Percentiles rank a stretch among this genome's conserved stretches.
Evolutionary conservation across 2,329 filamentous ascomycete genomes (phyloP).

Genomic region (Boeremia lycopersici): DNA sequence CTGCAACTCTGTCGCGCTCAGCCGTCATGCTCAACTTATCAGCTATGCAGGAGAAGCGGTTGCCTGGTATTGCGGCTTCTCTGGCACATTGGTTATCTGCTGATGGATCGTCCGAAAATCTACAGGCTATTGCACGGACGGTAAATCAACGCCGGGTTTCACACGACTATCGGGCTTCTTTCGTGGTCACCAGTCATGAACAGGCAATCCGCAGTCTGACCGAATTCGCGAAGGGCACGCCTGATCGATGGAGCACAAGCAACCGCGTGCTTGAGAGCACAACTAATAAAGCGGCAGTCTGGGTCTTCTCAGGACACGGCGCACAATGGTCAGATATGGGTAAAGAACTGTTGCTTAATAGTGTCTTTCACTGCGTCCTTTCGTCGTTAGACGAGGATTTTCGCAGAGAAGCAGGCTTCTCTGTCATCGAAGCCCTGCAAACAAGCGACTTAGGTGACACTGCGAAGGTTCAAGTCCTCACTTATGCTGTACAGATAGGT

Average conservation of each 20-base stretch:
- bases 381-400: conserved; percentile 31
- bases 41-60: conserved; percentile 42
- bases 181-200: conserved; percentile 28
- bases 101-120: conserved; percentile 19
- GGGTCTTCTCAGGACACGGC: conserved; percentile 54
- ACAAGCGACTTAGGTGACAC: conserved; percentile 29
- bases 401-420: conserved; percentile 24
- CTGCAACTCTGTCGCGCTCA: background rate
- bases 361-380: conserved; percentile 34
- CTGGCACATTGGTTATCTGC: conserved; percentile 33
- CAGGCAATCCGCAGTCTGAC: conserved; percentile 29
- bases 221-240: conserved; percentile 15
- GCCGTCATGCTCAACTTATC: conserved; percentile 32
- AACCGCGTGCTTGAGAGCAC: conserved; percentile 18
- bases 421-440: conserved; percentile 24
- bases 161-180: conserved; percentile 38
- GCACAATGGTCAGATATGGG: conserved; percentile 53
- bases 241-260: conserved; percentile 5
- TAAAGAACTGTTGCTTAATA: conserved; percentile 40
- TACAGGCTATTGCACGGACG: conserved; percentile 33
- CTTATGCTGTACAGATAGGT: conserved; percentile 47
- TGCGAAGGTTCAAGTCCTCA: conserved; percentile 42
- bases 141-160: conserved; percentile 42
- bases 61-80: conserved; percentile 25
- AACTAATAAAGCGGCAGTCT: conserved; percentile 33